Evolutionary conservation across 2,329 filamentous ascomycete species (phyloP).

Genomic region (Arthroderma sp.): DNA sequence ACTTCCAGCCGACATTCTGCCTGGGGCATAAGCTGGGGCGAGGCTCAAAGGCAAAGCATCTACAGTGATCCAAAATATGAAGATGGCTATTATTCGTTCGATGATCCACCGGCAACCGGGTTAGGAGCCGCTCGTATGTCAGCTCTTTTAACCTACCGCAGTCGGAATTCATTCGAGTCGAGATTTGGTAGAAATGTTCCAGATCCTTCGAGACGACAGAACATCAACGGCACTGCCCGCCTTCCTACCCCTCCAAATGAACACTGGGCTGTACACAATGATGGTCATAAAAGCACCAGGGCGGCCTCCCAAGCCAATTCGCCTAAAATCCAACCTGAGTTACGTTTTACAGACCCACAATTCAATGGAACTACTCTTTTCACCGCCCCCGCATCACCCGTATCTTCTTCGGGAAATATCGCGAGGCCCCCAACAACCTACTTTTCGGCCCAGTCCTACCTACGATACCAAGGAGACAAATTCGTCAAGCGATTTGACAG

Average conservation of each 20-base stretch:
- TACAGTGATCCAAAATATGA: conserved; percentile 98
- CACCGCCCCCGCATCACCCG: conserved; percentile 29
- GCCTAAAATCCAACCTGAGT: conserved; percentile 13
- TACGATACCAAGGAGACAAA: conserved; percentile 90
- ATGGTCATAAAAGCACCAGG: conserved; percentile 56
- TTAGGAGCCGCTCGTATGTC: conserved; percentile 94
- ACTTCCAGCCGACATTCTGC: conserved; percentile 44
- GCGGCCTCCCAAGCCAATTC: conserved; percentile 14
- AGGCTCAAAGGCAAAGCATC: conserved; percentile 53
- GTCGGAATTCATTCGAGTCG: conserved; percentile 90
- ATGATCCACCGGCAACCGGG: conserved; percentile 74
- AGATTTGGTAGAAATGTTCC: conserved; percentile 89
- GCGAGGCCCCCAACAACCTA: conserved; percentile 55
- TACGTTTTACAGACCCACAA: conserved; percentile 49
- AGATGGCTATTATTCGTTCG: conserved; percentile 83
- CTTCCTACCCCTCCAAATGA: conserved; percentile 51
- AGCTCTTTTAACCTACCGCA: conserved; percentile 87
- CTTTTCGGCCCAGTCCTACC: conserved; percentile 94
- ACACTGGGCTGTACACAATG: conserved; percentile 72
- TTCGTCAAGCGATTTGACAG: conserved; percentile 96
- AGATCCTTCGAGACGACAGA: conserved; percentile 69
- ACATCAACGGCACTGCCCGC: conserved; percentile 56
- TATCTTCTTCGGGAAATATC: conserved; percentile 15
- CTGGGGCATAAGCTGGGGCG: conserved; percentile 48
- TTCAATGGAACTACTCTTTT: conserved; percentile 53